Conservation (phyloP, 2,329 filamentous ascomycete genomes). For the Ophiostoma perfectum region DNA sequence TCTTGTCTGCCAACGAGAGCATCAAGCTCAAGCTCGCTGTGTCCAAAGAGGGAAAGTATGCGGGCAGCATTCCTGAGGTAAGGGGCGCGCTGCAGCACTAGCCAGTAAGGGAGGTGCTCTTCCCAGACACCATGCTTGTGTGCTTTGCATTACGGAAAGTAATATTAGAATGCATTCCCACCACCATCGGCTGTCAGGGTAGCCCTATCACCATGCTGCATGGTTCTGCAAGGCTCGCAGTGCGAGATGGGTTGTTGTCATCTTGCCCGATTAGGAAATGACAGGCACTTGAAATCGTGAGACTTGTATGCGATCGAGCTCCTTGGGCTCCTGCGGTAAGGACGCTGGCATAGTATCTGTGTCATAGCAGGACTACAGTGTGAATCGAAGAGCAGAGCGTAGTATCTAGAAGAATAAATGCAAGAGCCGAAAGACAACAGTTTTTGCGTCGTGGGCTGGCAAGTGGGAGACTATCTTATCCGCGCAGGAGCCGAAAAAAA, state of each 20-base stretch:
- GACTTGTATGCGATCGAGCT: no score
- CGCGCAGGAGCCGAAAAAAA: no score
- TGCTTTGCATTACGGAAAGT: not conserved
- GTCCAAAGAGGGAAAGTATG: not conserved
- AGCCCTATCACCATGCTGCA: not conserved
- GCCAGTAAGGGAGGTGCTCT: not conserved
- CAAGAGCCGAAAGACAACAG: no score
- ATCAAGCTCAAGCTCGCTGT: not conserved
- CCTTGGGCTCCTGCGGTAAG: no score
- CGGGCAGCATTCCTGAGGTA: constrained; percentile 7
- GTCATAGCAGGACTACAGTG: no score
- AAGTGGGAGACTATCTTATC: no score
- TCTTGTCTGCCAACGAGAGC: not conserved
- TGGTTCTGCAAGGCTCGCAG: not conserved
- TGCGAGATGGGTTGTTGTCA: not conserved
- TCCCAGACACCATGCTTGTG: not conserved
- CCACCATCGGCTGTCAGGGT: not conserved
- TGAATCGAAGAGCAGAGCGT: no score
- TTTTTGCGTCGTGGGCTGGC: no score
- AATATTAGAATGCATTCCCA: constrained; percentile 2
- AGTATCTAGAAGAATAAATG: no score
- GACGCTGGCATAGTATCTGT: no score
- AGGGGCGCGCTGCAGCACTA: not conserved
- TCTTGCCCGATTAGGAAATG: not conserved
- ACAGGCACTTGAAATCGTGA: not conserved